Base-by-base conservation (phyloP, 768 basidiomycete species). In the Daedaleopsis nitida region DNA sequence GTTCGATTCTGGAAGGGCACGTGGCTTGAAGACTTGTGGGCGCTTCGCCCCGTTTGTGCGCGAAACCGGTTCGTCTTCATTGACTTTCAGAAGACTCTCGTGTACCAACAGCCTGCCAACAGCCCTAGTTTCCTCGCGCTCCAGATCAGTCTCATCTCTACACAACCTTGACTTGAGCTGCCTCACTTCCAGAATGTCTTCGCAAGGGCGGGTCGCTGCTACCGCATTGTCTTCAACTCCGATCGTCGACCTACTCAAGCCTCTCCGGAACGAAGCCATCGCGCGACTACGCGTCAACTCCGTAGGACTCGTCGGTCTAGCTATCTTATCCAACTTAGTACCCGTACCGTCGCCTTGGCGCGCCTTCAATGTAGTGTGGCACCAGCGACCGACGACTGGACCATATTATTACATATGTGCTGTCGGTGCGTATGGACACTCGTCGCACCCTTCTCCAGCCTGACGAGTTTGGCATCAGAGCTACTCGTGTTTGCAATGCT, bases 261-360 rank as follows among this genome's bases (percentile, higher is more conserved):
- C 77, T 1, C 44, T 73, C 21, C 75, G 72, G 52, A 72, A 68
- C 47, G 77, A 79, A 57, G 78, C 78, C 2, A 55, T 72, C 8
- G 57, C 77, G n/a, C 72, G 78, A 52, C 65, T 80, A 51, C 77
- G 78, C 44, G 78, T 71, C 49, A 78, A 76, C 27, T 66, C 71
- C 1, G 64, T 78, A 21, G 72, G 68, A 50, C 69, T 80, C 34
- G 57, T 73, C 14, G 67, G 65, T 11, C 62, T 76, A 21, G 58
- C 73, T 10, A 60, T 80, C n/a, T 66, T 75, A 55, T 78, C 78
- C 1, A 70, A 75, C 51, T 66, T 80, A 27, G 58, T 77, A 1
- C 78, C 78, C 7, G 27, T 77, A 11, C 78, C 78, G 6, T 74
- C 76, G 1, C 44, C 73, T 10, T 79, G 73, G 75, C 68, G 70